Conservation (phyloP, 2,329 filamentous ascomycete species). For the Akanthomyces muscarius region DNA sequence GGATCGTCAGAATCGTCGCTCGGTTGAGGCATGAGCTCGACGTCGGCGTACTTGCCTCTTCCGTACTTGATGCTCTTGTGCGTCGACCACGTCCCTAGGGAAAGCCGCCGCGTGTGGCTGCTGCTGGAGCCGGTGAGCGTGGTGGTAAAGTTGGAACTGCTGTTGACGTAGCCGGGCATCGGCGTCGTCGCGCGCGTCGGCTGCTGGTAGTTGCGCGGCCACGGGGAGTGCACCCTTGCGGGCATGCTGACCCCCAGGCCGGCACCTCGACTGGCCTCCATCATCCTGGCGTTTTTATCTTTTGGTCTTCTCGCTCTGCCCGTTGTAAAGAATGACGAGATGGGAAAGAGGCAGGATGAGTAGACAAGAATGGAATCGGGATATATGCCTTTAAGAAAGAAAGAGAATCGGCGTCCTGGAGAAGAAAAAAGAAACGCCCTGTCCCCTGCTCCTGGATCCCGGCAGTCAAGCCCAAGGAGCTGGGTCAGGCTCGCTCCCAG, state of each 20-base stretch:
- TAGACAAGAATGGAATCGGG: neutral
- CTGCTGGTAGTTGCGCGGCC: neutral
- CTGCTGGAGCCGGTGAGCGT: slow-evolving; percentile 1
- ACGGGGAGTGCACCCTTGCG: neutral
- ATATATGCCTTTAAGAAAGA: neutral
- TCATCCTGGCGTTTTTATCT: neutral
- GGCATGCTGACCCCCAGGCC: slow-evolving; percentile 6
- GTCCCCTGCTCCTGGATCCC: slow-evolving; percentile 4
- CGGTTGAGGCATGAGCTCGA: slow-evolving; percentile 52
- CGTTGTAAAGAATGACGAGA: neutral
- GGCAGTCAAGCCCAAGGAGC: neutral
- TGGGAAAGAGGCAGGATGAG: neutral
- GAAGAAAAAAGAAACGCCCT: neutral
- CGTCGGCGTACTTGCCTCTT: slow-evolving; percentile 37
- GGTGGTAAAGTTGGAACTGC: slow-evolving; percentile 1
- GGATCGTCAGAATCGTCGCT: slow-evolving; percentile 53
- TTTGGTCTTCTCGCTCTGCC: neutral
- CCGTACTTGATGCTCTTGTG: slow-evolving; percentile 43
- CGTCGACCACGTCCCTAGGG: slow-evolving; percentile 19
- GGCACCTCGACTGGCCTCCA: neutral
- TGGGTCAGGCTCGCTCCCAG: neutral
- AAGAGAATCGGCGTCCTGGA: neutral
- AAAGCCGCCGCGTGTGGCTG: slow-evolving; percentile 16
- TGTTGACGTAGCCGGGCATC: slow-evolving; percentile 8
- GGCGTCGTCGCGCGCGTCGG: neutral